A percentile compares a stretch with the other conserved stretches of the same genome.
Evolutionary conservation across 331 rosid genomes (phyloP).

Genomic region (Saraca asoca): DNA sequence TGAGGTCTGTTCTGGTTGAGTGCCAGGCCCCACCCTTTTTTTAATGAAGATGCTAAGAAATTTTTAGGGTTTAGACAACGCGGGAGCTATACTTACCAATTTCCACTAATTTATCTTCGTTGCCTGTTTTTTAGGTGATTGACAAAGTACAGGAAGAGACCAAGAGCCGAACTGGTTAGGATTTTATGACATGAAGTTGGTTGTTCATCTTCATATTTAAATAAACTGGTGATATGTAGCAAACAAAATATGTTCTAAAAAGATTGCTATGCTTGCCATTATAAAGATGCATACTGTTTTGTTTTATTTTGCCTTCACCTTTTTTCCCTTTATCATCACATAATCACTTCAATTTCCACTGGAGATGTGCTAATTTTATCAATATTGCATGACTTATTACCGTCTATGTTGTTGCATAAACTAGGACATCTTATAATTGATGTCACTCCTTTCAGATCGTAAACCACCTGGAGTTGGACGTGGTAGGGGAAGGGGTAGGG

Average conservation of each 20-base stretch:
- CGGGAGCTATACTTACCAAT: not conserved
- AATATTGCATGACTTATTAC: not conserved
- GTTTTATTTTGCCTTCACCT: not conserved
- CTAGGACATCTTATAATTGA: slow-evolving; percentile 22
- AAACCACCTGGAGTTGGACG: slow-evolving; percentile 98
- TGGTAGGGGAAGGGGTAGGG: slow-evolving; percentile 95
- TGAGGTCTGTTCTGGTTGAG: slow-evolving; percentile 57
- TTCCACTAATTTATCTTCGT: slow-evolving; percentile 23
- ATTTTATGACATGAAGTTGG: slow-evolving; percentile 8
- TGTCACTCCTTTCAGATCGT: slow-evolving; percentile 59
- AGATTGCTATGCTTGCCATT: slow-evolving; percentile 1
- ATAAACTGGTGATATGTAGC: not conserved
- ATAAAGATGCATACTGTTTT: slow-evolving; percentile 20
- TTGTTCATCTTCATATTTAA: slow-evolving; percentile 28
- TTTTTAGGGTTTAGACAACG: not conserved
- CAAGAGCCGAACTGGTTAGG: slow-evolving; percentile 48
- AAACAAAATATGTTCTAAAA: not conserved
- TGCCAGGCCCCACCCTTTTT: not conserved
- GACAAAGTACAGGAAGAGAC: slow-evolving; percentile 63
- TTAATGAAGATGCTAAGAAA: slow-evolving; percentile 10
- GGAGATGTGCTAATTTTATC: slow-evolving; percentile 11
- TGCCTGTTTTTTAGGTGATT: slow-evolving; percentile 44
- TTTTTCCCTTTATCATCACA: slow-evolving; percentile 8
- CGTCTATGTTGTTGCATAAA: slow-evolving; percentile 1
- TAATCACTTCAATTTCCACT: not conserved